phyloP scores from a whole-genome alignment of 2,329 filamentous ascomycete genomes.

The Neodidymelliopsis sp. region DNA sequence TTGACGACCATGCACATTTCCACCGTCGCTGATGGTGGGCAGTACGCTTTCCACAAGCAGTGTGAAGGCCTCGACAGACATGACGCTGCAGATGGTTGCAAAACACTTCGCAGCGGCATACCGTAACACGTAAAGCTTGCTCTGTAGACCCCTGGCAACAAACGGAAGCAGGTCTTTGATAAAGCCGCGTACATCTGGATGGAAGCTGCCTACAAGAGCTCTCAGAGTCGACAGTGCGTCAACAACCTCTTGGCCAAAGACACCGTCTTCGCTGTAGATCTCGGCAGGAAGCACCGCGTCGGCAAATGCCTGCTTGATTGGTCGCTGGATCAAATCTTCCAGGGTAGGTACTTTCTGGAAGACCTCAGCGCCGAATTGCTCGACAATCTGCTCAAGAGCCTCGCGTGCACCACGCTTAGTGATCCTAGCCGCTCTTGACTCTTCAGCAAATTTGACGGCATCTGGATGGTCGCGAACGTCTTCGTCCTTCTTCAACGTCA shows the following conservation, averaged over 20 bases:
- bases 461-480: slow-evolving; percentile 92
- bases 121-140: slow-evolving; percentile 86
- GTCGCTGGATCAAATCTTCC: slow-evolving; percentile 79
- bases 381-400: slow-evolving; percentile 85
- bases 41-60: slow-evolving; percentile 92
- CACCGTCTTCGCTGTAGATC: slow-evolving; percentile 75
- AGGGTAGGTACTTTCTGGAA: slow-evolving; percentile 87
- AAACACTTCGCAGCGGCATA: slow-evolving; percentile 98
- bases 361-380: slow-evolving; percentile 77
- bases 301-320: slow-evolving; percentile 77
- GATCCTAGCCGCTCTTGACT: slow-evolving; percentile 87
- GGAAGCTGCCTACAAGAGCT: slow-evolving; percentile 89
- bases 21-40: slow-evolving; percentile 87
- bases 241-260: slow-evolving; percentile 88
- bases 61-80: slow-evolving; percentile 94
- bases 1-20: slow-evolving; percentile 88
- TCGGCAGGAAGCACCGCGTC: slow-evolving; percentile 71
- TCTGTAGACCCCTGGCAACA: slow-evolving; percentile 86
- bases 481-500: slow-evolving; percentile 97
- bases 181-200: slow-evolving; percentile 77
- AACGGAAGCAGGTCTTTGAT: slow-evolving; percentile 84
- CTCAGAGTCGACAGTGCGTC: slow-evolving; percentile 93
- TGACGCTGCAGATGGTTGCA: slow-evolving; percentile 95
- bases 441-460: slow-evolving; percentile 85
- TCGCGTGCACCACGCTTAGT: slow-evolving; percentile 94